These are phyloP conservation scores for Glomus cerebriforme DNA, from an alignment of 192 early-diverging fungal genomes.

Conservation along the genomic window DNA sequence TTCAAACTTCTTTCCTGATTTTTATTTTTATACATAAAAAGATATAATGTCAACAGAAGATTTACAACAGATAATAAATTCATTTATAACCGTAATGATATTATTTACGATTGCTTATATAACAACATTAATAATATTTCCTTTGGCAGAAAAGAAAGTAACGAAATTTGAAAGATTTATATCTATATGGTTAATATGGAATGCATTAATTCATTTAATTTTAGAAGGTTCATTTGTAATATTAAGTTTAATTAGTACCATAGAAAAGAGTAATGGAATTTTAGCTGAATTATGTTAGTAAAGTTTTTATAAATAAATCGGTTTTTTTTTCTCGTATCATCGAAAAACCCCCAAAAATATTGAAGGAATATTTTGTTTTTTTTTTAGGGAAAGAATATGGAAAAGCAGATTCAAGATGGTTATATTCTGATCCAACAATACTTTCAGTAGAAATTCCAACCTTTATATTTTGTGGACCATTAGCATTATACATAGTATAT, in stretches of 20 bases:
- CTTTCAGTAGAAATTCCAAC: constrained; percentile 39
- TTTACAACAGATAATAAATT: constrained; percentile 2
- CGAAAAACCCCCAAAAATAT: no score
- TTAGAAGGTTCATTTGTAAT: constrained; percentile 40
- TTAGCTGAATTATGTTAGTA: constrained; percentile 41
- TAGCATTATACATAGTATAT: constrained; percentile 30
- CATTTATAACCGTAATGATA: not conserved
- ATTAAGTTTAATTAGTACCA: constrained; percentile 33
- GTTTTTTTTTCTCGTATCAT: no score
- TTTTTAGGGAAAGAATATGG: constrained; percentile 42
- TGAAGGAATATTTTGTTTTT: no score
- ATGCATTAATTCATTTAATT: constrained; percentile 40
- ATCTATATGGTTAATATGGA: constrained; percentile 36
- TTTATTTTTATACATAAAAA: no score
- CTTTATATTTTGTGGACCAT: constrained; percentile 28
- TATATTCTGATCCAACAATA: constrained; percentile 34
- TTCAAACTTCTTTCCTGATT: no score
- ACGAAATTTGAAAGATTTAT: constrained; percentile 26
- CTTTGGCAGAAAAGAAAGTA: not conserved
- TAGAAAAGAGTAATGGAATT: constrained; percentile 23
- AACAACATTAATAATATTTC: not conserved
- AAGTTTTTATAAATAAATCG: no score
- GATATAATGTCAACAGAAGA: not conserved
- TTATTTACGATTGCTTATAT: constrained; percentile 1
- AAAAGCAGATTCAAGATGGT: constrained; percentile 39